A percentile compares a stretch with the other conserved stretches of the same genome.
These are phyloP conservation scores for Leishmania guyanensis DNA, from an alignment of 208 protist species.

Conservation along the genomic window DNA sequence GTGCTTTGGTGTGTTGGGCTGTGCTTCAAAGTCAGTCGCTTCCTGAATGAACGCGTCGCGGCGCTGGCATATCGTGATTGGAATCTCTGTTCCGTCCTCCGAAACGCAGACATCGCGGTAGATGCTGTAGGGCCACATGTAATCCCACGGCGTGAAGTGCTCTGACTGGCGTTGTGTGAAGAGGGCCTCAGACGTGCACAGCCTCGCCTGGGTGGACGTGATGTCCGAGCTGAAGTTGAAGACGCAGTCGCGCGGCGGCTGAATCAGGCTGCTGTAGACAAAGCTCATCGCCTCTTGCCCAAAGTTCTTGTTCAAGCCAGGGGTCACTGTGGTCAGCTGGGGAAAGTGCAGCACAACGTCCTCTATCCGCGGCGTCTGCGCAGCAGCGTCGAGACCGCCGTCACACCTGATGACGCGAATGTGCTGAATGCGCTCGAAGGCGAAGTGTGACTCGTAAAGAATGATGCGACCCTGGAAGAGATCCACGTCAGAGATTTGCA, in stretches of 20 bases:
- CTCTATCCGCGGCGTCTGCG: constrained; percentile 42
- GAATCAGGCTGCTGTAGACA: constrained; percentile 85
- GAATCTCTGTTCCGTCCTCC: constrained; percentile 85
- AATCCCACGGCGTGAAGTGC: constrained; percentile 91
- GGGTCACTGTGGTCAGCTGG: constrained; percentile 68
- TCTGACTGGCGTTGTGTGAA: constrained; percentile 92
- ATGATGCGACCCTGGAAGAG: constrained; percentile 81
- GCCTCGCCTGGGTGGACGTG: constrained; percentile 55
- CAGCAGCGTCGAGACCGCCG: constrained; percentile 66
- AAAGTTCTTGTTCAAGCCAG: constrained; percentile 92
- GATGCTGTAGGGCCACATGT: constrained; percentile 94
- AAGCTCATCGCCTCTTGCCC: constrained; percentile 88
- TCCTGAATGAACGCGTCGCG: constrained; percentile 90
- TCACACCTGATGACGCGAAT: constrained; percentile 86
- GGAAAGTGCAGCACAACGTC: constrained; percentile 91
- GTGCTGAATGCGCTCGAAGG: constrained; percentile 85
- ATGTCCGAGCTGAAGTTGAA: constrained; percentile 86
- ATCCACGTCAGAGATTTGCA: constrained; percentile 88
- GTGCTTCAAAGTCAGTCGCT: constrained; percentile 86
- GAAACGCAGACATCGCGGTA: constrained; percentile 88
- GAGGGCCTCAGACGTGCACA: constrained; percentile 77
- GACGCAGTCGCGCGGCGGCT: constrained; percentile 84
- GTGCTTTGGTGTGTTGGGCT: constrained; percentile 86
- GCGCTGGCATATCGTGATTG: constrained; percentile 89
- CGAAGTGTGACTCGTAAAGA: constrained; percentile 81